Conservation (phyloP, 306 rosid genomes). For the Sphenostylis stenocarpa region DNA sequence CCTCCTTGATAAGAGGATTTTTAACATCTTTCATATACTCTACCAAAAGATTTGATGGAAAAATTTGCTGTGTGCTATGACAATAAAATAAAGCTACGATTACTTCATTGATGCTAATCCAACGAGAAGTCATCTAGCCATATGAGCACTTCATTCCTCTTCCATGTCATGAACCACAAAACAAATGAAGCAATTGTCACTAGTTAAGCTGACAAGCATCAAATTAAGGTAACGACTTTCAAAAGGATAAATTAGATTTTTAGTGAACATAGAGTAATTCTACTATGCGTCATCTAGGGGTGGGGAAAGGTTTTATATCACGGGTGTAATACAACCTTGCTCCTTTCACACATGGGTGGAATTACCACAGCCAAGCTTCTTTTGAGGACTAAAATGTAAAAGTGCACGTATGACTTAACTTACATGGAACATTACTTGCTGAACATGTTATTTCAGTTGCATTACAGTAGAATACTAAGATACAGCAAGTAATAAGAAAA, state of each 20-base stretch:
- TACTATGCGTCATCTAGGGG: not conserved
- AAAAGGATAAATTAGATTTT: not conserved
- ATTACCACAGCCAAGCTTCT: not conserved
- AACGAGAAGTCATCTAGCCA: constrained; percentile 81
- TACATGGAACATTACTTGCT: not conserved
- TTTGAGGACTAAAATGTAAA: not conserved
- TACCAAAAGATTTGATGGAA: constrained; percentile 10
- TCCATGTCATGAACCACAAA: constrained; percentile 36
- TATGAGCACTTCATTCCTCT: constrained; percentile 91
- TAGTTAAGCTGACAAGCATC: constrained; percentile 3
- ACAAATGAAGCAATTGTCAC: constrained; percentile 28
- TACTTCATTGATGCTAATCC: constrained; percentile 46
- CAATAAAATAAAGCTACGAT: not conserved
- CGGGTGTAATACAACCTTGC: no score
- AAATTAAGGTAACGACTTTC: not conserved
- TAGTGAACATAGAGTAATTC: not conserved
- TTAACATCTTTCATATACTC: not conserved
- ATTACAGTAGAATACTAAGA: not conserved
- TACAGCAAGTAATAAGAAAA: no score
- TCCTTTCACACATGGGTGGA: not conserved
- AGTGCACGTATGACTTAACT: not conserved
- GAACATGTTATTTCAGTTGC: not conserved
- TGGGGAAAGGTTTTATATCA: not conserved
- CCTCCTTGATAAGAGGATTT: not conserved
- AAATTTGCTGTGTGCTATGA: not conserved